Base-by-base conservation (phyloP, 768 basidiomycete species). In the Roridomyces roridus region DNA sequence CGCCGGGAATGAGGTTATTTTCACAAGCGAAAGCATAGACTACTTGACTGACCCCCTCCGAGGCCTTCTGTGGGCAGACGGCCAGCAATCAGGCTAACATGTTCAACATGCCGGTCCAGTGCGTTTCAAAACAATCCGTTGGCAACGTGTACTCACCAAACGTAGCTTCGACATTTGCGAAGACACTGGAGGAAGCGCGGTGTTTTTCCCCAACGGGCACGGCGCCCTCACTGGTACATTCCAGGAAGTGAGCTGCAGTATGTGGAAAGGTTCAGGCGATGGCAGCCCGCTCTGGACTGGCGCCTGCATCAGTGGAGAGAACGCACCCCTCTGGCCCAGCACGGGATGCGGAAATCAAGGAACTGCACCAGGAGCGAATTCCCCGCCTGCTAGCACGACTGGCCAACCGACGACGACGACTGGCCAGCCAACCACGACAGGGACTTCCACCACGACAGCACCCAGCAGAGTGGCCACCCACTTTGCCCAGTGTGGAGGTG, bases 121-220 rank as follows among this genome's bases (percentile, higher is more conserved):
- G 64, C 62, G 81, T 65, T n/a, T n/a, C n/a, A 29, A 15, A 6
- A 6, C 29, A 18, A 9, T 10, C 14, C 14, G 9, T 46, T 23
- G 4, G 15, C 14, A 11, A 15, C 4, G 40, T 15, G 12, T 24
- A 23, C 26, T 17, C 20, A 49, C 49, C 14, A 28, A 28, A 1
- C 18, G 2, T 45, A 86, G 85, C 67, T 87, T 86, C 65, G 85
- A 86, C 66, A 78, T 87, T 39, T 87, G 85, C 65, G 70, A 79
- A 45, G 85, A 86, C 56, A 84, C 82, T 10, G 83, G 85, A 42
- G 83, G 80, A 10, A 54, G 80, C 14, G 56, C 34, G 2, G 75
- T 74, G 7, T 86, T 86, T 74, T 87, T 86, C 80, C 83, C 84
- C 1, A 75, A 74, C 0, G 82, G 80, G 0, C 84, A 81, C 63